Base-by-base conservation (phyloP, 441 rosid genomes). In the Croton setiger region DNA sequence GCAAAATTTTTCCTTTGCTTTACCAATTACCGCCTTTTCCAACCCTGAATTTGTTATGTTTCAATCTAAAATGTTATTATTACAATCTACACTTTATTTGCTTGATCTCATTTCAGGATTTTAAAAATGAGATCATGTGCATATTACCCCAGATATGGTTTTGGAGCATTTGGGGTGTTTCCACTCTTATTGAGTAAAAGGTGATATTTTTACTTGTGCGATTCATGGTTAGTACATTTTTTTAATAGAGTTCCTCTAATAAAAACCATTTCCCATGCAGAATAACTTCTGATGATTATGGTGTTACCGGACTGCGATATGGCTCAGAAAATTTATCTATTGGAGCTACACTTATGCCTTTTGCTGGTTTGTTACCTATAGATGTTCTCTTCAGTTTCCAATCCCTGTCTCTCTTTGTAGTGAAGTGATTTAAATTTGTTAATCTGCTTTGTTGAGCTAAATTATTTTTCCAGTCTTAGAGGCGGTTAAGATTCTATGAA, bases 301-400 rank as follows among this genome's bases (percentile, higher is more conserved):
- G 96, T 78, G 72, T 87, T 31, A 76, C 91, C 87, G 98, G 97
- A 69, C 75, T 91, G 81, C 88, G 98, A 83, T 94, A 89, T 76
- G 96, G 96, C 74, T 82, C 93, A 11, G 81, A 66, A 64, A 86
- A 79, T 79, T 72, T 94, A 71, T 94, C 98, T 65, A 49, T 84
- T 13, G 96, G 98, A 71, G 86, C 89, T 69, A 83, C 87, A 31
- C 52, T 88, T 37, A 75, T 80, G 81, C 97, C 97, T 65, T 89
- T 85, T 18, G 67, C 88, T 36, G 39, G 92, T 91, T 79, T 54
- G 81, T 57, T 37, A 72, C 61, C 59, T 57, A 18, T 18, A 51
- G 18, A 51, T 51, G 23, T 17, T 18, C 1, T 71, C 27, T 47
- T 1, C 59, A 53, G 8, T 47, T 51, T 52, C 4, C 60, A 49